These are phyloP conservation scores for Helenozyma rhizophorensis DNA, from an alignment of 805 yeast genomes.

Conservation along the genomic window DNA sequence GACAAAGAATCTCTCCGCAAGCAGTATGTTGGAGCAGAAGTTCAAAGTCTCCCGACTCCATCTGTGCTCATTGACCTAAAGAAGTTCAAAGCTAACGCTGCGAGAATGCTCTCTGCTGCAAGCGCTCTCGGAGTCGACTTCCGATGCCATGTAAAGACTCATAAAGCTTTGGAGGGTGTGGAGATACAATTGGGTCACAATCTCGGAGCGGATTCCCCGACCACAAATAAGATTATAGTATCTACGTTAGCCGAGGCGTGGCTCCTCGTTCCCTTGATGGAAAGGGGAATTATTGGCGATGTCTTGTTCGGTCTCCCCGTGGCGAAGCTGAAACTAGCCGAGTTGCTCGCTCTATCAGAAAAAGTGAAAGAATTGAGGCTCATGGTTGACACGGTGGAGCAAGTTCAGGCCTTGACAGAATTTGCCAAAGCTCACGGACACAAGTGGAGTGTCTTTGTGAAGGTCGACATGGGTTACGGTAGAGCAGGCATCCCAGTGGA, in stretches of 20 bases:
- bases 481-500: conserved; percentile 55
- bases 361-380: conserved; percentile 45
- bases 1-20: conserved; percentile 19
- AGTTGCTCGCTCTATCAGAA: conserved; percentile 40
- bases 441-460: conserved; percentile 63
- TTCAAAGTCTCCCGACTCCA: conserved; percentile 56
- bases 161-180: conserved; percentile 62
- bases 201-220: conserved; percentile 22
- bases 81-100: conserved; percentile 42
- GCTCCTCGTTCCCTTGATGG: conserved; percentile 39
- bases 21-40: conserved; percentile 36
- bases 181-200: conserved; percentile 44
- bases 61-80: conserved; percentile 45
- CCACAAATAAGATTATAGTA: conserved; percentile 53
- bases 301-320: conserved; percentile 38
- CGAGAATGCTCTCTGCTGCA: conserved; percentile 46
- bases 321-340: conserved; percentile 45
- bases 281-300: conserved; percentile 33
- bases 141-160: conserved; percentile 75
- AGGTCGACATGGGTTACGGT: conserved; percentile 66
- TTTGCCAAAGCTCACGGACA: conserved; percentile 25
- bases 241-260: conserved; percentile 69
- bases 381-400: conserved; percentile 60
- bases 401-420: conserved; percentile 44
- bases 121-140: conserved; percentile 38